phyloP scores from a whole-genome alignment of 257 asterid species.

The Anisodus acutangulus region DNA sequence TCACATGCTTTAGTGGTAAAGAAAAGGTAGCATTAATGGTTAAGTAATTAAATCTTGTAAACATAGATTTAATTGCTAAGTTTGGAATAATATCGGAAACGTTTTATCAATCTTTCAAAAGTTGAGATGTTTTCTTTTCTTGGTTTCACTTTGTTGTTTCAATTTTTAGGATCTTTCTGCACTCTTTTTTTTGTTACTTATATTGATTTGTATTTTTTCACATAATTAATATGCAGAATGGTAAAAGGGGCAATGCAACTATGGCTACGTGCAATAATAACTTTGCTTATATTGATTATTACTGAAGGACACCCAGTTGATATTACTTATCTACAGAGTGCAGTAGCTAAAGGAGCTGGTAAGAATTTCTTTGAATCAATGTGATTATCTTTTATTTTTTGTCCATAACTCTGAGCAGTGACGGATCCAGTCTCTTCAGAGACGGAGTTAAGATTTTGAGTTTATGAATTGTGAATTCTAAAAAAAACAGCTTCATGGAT shows the following conservation, averaged over 20 bases:
- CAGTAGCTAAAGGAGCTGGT: slow-evolving; percentile 57
- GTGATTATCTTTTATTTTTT: background rate
- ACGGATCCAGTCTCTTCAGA: background rate
- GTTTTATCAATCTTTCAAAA: background rate
- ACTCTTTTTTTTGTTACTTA: background rate
- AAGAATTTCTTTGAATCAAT: background rate
- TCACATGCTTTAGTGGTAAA: background rate
- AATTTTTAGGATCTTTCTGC: background rate
- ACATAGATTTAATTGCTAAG: background rate
- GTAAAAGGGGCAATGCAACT: slow-evolving; percentile 24
- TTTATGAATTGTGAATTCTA: background rate
- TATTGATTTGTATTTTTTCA: background rate
- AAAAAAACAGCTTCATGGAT: background rate
- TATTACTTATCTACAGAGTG: slow-evolving; percentile 39
- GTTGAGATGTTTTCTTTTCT: background rate
- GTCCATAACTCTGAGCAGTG: background rate
- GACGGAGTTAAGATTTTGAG: background rate
- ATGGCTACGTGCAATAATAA: slow-evolving; percentile 35
- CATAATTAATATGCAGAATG: slow-evolving; percentile 34
- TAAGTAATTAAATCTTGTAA: background rate
- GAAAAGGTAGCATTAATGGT: background rate
- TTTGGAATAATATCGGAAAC: background rate
- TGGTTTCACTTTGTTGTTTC: background rate
- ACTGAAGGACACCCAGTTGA: slow-evolving; percentile 41
- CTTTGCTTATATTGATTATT: slow-evolving; percentile 31